Base-by-base conservation (phyloP, 2,329 filamentous ascomycete genomes). In the Nothophaeocryptopus gaeumannii region DNA sequence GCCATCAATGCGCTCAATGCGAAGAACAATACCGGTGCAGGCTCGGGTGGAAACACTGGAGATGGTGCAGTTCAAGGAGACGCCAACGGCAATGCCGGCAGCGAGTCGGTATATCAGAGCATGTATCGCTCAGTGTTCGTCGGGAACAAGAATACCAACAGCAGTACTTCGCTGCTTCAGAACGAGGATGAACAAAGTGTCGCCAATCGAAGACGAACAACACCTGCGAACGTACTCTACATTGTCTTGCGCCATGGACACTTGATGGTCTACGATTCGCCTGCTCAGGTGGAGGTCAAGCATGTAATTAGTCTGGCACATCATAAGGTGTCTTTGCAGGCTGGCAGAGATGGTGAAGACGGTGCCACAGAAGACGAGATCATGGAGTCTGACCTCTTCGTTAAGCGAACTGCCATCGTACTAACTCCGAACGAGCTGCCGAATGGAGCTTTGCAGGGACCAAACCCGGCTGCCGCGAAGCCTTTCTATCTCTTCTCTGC, bases 81-180 rank as follows among this genome's bases (percentile, higher is more conserved):
- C 3, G 45, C 20, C 2, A 48, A 33, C 9, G 39, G 32, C 29
- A 51, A 51, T 13, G 55, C 52, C 36, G 86, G 90, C 49, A 95
- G 89, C 64, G 90, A 88, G 49, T 96, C 92, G 68, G 92, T 99
- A 33, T 97, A 97, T 70, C 93, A 97, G 78, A 87, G 87, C 68
- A 96, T 99, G 89, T 99, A 99, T 72, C 79, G 90, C 67, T 96
- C 88, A 68, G 86, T 99, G 54, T 97, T 99, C 67, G 90, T 96
- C 62, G 82, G 92, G 63, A 91, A 71, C 11, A 81, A 78, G 57
- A 70, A 68, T 32, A 73, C 71, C 12, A 45, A 45, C 15, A 54
- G 54, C 39, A 58, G 54, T 8, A 52, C 44, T 32, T 55, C 58
- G n/a, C 48, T 65, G 30, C 47, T 62, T 31, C 58, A 55, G 20